Base-by-base conservation (phyloP, 495 filamentous ascomycete species). In the Neurospora pannonica region DNA sequence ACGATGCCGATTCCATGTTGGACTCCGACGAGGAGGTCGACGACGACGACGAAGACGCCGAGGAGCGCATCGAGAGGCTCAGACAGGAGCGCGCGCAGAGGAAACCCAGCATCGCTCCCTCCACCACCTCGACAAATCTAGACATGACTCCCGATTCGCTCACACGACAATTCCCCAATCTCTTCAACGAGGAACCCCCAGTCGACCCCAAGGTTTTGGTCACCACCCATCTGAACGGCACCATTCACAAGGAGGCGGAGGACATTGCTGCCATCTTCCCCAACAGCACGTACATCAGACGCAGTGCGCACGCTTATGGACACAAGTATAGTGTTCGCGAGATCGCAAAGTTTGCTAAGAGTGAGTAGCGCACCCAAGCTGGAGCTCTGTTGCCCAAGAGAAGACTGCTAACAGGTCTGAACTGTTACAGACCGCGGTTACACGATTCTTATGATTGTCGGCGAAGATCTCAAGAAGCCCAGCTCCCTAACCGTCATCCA, bases 301-400 rank as follows among this genome's bases (percentile, higher is more conserved):
- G 96, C 43, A 92, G 90, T 28, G 89, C 90, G 3, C 94, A 97
- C 79, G 89, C 88, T 60, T 91, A 92, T 80, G 87, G 89, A 8
- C 90, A 97, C 83, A 94, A 94, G 72, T 97, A 95, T 82, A 94
- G 92, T 54, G 87, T 98, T 73, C 88, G 92, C 70, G 96, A 99
- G 81, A 98, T 99, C 73, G 87, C 92, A 77, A 88, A 90, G 76
- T 97, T 97, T 80, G 96, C 96, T 36, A 79, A 90, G 5, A 92
- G 78, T 81, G 7, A 75, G 78, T 78, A 13, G 21, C 42, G 36
- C 21, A 1, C 13, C 13, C 2, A 24, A 1, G 54, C 28, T 34
- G 28, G 54, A 67, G 17, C 24, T 43, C 13, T n/a, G 15, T 36
- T 34, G 39, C 5, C 39, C 5, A 28, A 17, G 36, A n/a, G 10